Base-by-base conservation (phyloP, 2,329 filamentous ascomycete species). In the Talaromyces piceae region DNA sequence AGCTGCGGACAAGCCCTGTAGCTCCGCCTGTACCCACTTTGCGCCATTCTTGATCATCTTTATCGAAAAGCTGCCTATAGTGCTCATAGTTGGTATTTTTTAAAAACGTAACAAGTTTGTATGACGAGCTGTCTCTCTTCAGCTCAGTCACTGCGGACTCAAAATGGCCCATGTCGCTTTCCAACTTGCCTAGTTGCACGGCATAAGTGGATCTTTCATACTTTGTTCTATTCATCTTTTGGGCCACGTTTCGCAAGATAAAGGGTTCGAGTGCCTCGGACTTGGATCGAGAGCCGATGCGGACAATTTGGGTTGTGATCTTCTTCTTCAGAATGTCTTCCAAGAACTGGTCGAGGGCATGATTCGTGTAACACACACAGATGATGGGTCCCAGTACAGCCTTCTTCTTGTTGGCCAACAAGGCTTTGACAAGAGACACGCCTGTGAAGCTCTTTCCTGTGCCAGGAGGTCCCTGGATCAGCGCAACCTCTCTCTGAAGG, bases 401-500 rank as follows among this genome's bases (percentile, higher is more conserved):
- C 16, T 55, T 59, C 2, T 16, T 25, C 26, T 64, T 68, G 50
- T 67, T 64, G 2, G 55, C 53, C 16, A 69, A 51, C 6, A 70
- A 54, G 7, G 61, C 71, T 53, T 77, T 77, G 53, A 85, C 76
- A n/a, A 87, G 62, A 41, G 77, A 72, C 2, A 81, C 73, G 2
- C 83, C 83, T 0, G 77, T 73, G 56, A 77, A 86, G 3, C 73
- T 78, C 60, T 88, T 88, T 0, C 85, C 84, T 0, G 84, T 88
- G 0, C 85, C 84, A 0, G 84, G 84, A 0, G 84, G 84, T 0
- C 85, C 85, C 67, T 88, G 83, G 9, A 87, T 83, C 4, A 87
- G 68, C 1, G 80, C 77, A 7, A 86, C 63, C 28, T 74, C 73
- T 1, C 74, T 71, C 0, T 68, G 72, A 0, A 87, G 64, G 2